Conservation (phyloP, 2,329 filamentous ascomycete species). For the Xylariaceae sp. region DNA sequence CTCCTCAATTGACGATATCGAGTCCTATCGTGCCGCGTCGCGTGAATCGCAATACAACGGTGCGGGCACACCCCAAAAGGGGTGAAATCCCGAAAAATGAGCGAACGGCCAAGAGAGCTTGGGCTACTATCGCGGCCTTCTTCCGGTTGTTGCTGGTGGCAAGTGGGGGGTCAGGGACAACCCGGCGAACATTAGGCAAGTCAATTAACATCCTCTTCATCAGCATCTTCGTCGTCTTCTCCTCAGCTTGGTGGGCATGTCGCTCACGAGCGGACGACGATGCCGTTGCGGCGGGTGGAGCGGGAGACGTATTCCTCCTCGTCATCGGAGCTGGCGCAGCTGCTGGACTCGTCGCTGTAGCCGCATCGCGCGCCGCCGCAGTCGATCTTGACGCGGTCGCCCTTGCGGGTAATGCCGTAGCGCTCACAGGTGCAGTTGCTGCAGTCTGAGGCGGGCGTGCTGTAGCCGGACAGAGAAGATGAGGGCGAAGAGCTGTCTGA, state of each 20-base stretch:
- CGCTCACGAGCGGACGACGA: conserved; percentile 49
- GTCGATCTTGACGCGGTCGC: conserved; percentile 92
- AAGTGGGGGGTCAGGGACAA: conserved; percentile 1
- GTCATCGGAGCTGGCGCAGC: conserved; percentile 67
- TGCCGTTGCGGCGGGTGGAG: conserved; percentile 61
- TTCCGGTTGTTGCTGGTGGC: conserved; percentile 12
- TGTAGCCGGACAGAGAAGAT: conserved; percentile 74
- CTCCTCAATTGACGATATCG: conserved; percentile 13
- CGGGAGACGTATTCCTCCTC: conserved; percentile 57
- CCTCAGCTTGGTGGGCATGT: conserved; percentile 15
- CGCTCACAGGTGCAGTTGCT: conserved; percentile 88
- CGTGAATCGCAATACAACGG: conserved; percentile 35
- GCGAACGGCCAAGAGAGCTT: conserved; percentile 19
- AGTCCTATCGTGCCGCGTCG: conserved; percentile 21
- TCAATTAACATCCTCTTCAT: conserved; percentile 20
- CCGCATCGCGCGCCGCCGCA: conserved; percentile 87
- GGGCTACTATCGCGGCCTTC: conserved; percentile 11
- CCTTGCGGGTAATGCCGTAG: conserved; percentile 92
- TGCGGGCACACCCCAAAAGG: background rate
- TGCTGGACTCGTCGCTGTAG: conserved; percentile 67
- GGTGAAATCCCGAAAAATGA: conserved; percentile 17
- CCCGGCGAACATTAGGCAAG: conserved; percentile 3
- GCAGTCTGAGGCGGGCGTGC: conserved; percentile 73
- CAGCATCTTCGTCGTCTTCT: conserved; percentile 27
- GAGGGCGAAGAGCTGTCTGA: conserved; percentile 71